phyloP scores from a whole-genome alignment of 78 protist genomes.

The Capsaspora owczarzaki region DNA sequence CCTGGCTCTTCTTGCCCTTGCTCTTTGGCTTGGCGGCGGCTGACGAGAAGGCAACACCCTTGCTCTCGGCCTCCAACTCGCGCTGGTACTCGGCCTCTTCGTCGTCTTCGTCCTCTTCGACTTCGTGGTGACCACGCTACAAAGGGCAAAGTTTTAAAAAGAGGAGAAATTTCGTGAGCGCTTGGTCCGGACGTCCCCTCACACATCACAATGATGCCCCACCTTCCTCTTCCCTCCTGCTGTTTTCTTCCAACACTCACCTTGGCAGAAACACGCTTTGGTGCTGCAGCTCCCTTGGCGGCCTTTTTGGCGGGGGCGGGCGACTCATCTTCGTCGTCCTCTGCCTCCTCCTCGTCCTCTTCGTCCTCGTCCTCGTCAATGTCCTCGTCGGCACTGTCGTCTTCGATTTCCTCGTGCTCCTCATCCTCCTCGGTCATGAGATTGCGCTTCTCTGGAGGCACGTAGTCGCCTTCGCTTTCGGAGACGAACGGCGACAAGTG shows the following conservation, averaged over 20 bases:
- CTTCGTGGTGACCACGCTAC: too few relatives aligned
- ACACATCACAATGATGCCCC: too few relatives aligned
- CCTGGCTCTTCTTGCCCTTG: neutral
- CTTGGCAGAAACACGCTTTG: too few relatives aligned
- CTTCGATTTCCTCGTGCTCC: neutral
- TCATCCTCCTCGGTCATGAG: neutral
- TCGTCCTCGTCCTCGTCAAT: too few relatives aligned
- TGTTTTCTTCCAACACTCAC: too few relatives aligned
- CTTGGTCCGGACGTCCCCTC: too few relatives aligned
- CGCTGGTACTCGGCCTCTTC: neutral
- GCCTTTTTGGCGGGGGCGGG: neutral
- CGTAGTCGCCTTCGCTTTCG: conserved; percentile 1
- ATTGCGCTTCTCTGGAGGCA: neutral
- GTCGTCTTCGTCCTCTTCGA: neutral
- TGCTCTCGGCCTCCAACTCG: neutral
- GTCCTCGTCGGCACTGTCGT: too few relatives aligned
- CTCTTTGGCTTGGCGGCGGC: neutral
- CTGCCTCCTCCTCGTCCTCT: neutral
- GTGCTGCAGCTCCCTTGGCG: too few relatives aligned
- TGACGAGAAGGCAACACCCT: neutral
- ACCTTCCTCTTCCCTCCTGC: too few relatives aligned
- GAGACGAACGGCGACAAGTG: conserved; percentile 86
- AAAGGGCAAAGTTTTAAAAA: too few relatives aligned
- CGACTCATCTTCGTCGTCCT: neutral
- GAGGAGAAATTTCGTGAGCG: too few relatives aligned